Percentiles rank a stretch among this genome's conserved stretches.
Conservation (phyloP, 257 asterid genomes). For the Rehmannia glutinosa region DNA sequence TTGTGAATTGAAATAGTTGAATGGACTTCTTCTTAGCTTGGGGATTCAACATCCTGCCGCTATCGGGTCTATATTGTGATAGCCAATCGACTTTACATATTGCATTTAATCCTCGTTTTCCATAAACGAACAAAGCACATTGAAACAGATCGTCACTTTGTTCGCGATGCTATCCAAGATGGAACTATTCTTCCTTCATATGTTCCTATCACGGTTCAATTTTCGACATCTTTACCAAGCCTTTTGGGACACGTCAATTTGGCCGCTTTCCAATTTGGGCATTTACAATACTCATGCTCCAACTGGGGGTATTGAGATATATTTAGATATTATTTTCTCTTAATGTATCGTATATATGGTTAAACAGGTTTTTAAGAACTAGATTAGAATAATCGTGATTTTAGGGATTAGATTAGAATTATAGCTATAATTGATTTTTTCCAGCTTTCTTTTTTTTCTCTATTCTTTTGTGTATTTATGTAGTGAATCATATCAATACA, state of each 20-base stretch:
- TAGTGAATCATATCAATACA: too few relatives aligned
- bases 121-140: constrained; percentile 5
- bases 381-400: too few relatives aligned
- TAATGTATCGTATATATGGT: too few relatives aligned
- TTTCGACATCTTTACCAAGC: not conserved
- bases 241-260: not conserved
- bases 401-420: too few relatives aligned
- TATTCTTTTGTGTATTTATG: too few relatives aligned
- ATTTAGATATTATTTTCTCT: too few relatives aligned
- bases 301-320: not conserved
- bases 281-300: not conserved
- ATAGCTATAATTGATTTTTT: too few relatives aligned
- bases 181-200: not conserved
- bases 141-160: not conserved
- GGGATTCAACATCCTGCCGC: not conserved
- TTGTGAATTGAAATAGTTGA: not conserved
- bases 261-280: not conserved
- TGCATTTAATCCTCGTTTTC: not conserved
- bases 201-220: not conserved
- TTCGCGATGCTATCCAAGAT: not conserved
- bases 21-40: not conserved
- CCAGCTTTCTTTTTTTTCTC: too few relatives aligned
- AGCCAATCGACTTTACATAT: not conserved
- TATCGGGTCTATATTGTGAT: not conserved
- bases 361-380: too few relatives aligned